Conservation (phyloP, 768 basidiomycete species). For the Rhodotorula babjevae region DNA sequence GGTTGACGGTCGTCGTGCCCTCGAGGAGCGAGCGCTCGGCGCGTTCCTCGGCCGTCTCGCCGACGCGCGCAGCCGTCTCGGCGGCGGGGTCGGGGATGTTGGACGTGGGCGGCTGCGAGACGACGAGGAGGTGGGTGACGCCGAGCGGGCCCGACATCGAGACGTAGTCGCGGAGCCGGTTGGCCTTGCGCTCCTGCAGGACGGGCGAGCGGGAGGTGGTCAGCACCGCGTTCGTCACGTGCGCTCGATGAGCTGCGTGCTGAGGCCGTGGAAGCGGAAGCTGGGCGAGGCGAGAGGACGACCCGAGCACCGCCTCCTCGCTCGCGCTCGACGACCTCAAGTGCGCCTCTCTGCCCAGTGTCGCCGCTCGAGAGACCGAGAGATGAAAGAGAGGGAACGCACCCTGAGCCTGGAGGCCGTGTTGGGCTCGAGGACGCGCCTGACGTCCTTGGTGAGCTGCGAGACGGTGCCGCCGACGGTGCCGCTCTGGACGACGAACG, state of each 20-base stretch:
- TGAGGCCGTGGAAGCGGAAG: no score
- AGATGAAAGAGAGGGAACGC: constrained; percentile 28
- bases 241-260: no score
- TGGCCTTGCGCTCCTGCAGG: constrained; percentile 77
- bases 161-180: constrained; percentile 89
- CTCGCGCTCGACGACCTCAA: no score
- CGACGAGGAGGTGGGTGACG: constrained; percentile 87
- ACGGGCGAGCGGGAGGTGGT: not conserved
- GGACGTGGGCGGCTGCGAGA: constrained; percentile 67
- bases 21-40: constrained; percentile 32
- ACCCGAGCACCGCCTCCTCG: no score
- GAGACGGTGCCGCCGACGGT: constrained; percentile 78
- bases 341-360: no score
- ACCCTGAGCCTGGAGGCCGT: constrained; percentile 90
- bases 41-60: constrained; percentile 31
- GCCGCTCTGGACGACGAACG: constrained; percentile 95
- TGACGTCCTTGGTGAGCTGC: constrained; percentile 84
- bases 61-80: constrained; percentile 4
- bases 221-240: no score
- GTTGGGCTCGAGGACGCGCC: constrained; percentile 97
- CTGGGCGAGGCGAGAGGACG: no score
- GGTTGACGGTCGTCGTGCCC: constrained; percentile 47
- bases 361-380: no score
- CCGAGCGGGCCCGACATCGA: constrained; percentile 83
- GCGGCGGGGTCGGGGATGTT: constrained; percentile 1